Percentiles rank a stretch among this genome's conserved stretches.
These are phyloP conservation scores for Sinapis alba DNA, from an alignment of 441 rosid genomes.

Conservation along the genomic window DNA sequence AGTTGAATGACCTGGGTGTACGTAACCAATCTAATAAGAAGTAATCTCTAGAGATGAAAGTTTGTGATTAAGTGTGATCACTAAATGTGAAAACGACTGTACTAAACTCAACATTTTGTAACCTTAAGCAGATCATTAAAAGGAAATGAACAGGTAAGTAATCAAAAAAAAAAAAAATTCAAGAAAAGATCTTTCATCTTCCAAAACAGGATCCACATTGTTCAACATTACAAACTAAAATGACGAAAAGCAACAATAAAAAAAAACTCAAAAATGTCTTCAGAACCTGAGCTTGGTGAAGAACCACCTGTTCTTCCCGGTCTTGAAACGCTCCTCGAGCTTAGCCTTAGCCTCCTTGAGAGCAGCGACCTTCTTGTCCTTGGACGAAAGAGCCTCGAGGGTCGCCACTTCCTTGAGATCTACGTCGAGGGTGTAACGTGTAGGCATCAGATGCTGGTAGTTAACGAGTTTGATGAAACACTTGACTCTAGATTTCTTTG, in stretches of 20 bases:
- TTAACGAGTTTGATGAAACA: neutral
- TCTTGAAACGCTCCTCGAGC: neutral
- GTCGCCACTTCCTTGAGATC: constrained; percentile 1
- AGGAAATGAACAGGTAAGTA: neutral
- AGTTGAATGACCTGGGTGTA: too few species aligned
- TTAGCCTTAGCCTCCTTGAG: neutral
- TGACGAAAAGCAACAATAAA: neutral
- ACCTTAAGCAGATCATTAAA: neutral
- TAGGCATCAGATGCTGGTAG: neutral
- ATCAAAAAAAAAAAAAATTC: neutral
- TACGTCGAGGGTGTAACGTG: neutral
- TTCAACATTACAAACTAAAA: neutral
- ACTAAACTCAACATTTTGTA: neutral
- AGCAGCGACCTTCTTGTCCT: neutral
- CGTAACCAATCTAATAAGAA: neutral
- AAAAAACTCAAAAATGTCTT: neutral
- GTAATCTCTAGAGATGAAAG: too few species aligned
- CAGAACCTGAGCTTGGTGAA: constrained; percentile 2
- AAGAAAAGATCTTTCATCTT: neutral
- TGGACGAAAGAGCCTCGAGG: neutral
- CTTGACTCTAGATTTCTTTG: neutral
- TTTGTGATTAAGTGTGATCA: too few species aligned
- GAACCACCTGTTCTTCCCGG: constrained; percentile 3
- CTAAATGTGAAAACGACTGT: too few species aligned
- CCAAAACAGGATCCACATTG: neutral